A percentile compares a stretch with the other conserved stretches of the same genome.
Conservation (phyloP, 2,329 filamentous ascomycete species). For the Fusarium sp. region DNA sequence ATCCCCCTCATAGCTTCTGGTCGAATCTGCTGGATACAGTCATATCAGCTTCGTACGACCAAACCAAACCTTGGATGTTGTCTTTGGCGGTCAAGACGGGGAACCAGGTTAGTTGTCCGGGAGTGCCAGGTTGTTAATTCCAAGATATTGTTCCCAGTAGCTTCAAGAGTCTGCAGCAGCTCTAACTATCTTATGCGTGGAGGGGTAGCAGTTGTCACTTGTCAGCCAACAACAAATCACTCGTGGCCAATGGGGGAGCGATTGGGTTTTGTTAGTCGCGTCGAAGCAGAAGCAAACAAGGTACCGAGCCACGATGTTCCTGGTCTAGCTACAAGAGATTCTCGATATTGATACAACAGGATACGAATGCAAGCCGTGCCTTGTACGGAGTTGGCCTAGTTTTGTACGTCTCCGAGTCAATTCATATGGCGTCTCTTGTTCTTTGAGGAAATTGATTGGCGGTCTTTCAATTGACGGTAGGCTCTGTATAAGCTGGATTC, state of each 20-base stretch:
- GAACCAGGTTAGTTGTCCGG: slow-evolving; percentile 23
- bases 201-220: not conserved
- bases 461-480: not conserved
- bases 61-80: slow-evolving; percentile 8
- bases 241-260: slow-evolving; percentile 11
- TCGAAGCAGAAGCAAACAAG: not conserved
- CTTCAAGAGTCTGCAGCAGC: slow-evolving; percentile 2
- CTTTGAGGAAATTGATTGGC: slow-evolving; percentile 17
- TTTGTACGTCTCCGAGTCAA: slow-evolving; percentile 14
- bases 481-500: not conserved
- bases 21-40: not conserved
- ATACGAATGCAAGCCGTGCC: slow-evolving; percentile 11
- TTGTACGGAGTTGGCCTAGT: slow-evolving; percentile 29
- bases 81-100: slow-evolving; percentile 31
- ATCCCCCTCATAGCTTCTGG: not conserved
- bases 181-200: not conserved
- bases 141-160: slow-evolving; percentile 11
- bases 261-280: slow-evolving; percentile 28
- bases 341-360: not conserved
- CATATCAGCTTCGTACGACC: not conserved
- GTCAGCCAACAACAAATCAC: slow-evolving; percentile 32
- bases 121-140: slow-evolving; percentile 14
- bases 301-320: slow-evolving; percentile 21
- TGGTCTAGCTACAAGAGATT: slow-evolving; percentile 19
- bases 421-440: slow-evolving; percentile 17